These are phyloP conservation scores for Barnettozyma sp. DNA, from an alignment of 805 yeast species.

Conservation along the genomic window DNA sequence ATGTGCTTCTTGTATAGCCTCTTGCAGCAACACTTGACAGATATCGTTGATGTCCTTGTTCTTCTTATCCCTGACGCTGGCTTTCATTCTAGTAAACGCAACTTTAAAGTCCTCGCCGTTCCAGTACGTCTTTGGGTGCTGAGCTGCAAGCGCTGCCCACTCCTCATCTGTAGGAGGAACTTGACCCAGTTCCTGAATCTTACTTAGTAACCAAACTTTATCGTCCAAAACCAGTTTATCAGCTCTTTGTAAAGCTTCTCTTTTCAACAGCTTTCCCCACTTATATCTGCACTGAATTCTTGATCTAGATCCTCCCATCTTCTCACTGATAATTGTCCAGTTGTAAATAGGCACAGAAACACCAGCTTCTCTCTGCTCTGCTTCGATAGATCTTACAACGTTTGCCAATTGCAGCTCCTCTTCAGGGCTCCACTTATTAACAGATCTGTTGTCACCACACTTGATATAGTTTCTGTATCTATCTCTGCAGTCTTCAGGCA, in stretches of 20 bases:
- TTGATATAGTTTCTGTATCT: constrained; percentile 94
- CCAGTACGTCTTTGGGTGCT: constrained; percentile 44
- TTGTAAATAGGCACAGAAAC: constrained; percentile 46
- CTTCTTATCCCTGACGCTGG: constrained; percentile 42
- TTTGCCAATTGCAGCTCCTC: constrained; percentile 59
- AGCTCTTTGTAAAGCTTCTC: constrained; percentile 43
- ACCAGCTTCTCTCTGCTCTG: constrained; percentile 25
- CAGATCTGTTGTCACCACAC: constrained; percentile 72
- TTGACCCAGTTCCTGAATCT: constrained; percentile 38
- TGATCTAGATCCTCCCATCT: constrained; percentile 82
- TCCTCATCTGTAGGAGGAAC: constrained; percentile 38
- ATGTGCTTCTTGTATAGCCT: constrained; percentile 14
- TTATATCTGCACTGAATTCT: constrained; percentile 94
- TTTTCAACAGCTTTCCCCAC: constrained; percentile 76
- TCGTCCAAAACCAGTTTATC: constrained; percentile 41
- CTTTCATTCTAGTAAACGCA: constrained; percentile 55
- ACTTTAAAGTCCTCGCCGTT: constrained; percentile 52
- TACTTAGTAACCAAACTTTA: constrained; percentile 41
- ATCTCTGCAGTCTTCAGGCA: constrained; percentile 98
- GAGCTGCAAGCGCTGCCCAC: constrained; percentile 48
- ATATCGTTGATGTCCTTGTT: constrained; percentile 33
- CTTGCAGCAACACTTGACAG: constrained; percentile 24
- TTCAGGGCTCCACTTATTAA: constrained; percentile 70
- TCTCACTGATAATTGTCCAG: constrained; percentile 89
- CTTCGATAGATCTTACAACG: constrained; percentile 46